A percentile compares a stretch with the other conserved stretches of the same genome.
Conservation (phyloP, 2,329 filamentous ascomycete species). For the Fusarium lateritium region DNA sequence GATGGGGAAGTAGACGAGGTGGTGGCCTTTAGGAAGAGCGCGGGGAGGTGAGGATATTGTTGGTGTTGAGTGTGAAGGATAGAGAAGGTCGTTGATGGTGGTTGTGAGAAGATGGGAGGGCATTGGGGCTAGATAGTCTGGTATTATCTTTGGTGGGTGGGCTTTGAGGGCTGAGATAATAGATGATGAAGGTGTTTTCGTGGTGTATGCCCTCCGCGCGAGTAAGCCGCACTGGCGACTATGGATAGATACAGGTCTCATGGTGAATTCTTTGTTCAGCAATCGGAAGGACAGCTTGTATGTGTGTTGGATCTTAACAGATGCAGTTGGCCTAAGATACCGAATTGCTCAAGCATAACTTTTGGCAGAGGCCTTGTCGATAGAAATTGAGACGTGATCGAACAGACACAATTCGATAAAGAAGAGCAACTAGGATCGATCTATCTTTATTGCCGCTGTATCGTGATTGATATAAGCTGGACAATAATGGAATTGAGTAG, state of each 20-base stretch:
- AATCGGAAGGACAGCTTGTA: neutral
- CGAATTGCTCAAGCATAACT: neutral
- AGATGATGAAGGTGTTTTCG: slow-evolving; percentile 15
- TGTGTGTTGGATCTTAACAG: neutral
- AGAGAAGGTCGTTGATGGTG: slow-evolving; percentile 71
- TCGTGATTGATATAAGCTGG: neutral
- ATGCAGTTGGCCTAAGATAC: neutral
- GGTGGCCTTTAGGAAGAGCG: slow-evolving; percentile 76
- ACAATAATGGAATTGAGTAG: neutral
- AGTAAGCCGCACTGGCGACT: slow-evolving; percentile 19
- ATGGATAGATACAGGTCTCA: slow-evolving; percentile 11
- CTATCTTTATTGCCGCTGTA: too few relatives aligned
- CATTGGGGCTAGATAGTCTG: slow-evolving; percentile 68
- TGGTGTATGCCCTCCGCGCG: slow-evolving; percentile 16
- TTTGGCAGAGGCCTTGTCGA: neutral
- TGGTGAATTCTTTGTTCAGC: neutral
- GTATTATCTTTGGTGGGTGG: slow-evolving; percentile 55
- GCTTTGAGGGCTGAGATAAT: slow-evolving; percentile 44
- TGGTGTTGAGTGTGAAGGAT: slow-evolving; percentile 27
- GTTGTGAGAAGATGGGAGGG: slow-evolving; percentile 76
- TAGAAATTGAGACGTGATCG: too few relatives aligned
- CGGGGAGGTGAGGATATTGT: slow-evolving; percentile 43
- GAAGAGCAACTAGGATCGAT: too few relatives aligned
- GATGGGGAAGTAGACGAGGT: slow-evolving; percentile 90
- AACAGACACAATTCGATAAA: too few relatives aligned